phyloP scores from a whole-genome alignment of 1,284 basidiomycete genomes.

The Moesziomyces sp. region DNA sequence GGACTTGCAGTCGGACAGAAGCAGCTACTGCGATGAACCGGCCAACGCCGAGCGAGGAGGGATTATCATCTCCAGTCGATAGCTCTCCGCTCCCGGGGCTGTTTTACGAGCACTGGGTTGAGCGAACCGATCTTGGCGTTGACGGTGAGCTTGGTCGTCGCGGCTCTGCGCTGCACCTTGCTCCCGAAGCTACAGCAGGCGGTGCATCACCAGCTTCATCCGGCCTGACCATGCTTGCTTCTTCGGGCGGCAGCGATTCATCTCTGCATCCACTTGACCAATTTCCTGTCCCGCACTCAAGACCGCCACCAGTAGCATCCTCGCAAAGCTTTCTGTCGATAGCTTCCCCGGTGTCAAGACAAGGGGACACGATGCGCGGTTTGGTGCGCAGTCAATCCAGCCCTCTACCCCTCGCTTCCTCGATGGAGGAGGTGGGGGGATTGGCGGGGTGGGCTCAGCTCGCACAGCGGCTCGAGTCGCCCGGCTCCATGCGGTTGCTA shows the following conservation, averaged over 20 bases:
- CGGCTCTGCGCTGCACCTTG: slow-evolving; percentile 1
- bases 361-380: no score
- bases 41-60: no score
- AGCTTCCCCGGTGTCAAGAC: neutral
- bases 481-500: slow-evolving; percentile 22
- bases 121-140: slow-evolving; percentile 14
- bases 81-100: slow-evolving; percentile 22
- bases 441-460: slow-evolving; percentile 14
- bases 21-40: no score
- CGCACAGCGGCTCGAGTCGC: slow-evolving; percentile 15
- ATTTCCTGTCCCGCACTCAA: slow-evolving; percentile 2
- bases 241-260: neutral
- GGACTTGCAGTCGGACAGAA: neutral
- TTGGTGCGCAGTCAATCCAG: no score
- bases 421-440: no score
- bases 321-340: slow-evolving; percentile 8
- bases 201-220: neutral
- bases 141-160: slow-evolving; percentile 27
- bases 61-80: neutral
- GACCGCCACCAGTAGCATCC: neutral
- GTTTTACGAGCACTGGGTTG: slow-evolving; percentile 31
- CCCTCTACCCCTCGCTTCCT: neutral
- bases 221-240: slow-evolving; percentile 4
- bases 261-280: slow-evolving; percentile 4
- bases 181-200: neutral